Evolutionary conservation across 2,329 filamentous ascomycete species (phyloP).

Genomic region (Aureobasidium sp.): DNA sequence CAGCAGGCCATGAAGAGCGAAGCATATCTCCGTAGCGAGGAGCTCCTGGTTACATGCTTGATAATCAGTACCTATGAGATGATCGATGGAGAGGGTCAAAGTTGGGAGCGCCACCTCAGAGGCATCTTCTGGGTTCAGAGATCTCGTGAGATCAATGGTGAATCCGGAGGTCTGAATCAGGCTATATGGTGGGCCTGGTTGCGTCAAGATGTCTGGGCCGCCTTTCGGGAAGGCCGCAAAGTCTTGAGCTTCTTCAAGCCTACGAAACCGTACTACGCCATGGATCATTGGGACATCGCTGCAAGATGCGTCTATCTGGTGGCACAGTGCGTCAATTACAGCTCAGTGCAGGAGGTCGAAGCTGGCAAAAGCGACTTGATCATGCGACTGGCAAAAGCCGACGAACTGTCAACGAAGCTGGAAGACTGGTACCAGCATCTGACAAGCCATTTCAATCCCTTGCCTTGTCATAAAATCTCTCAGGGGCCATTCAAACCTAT

Average conservation of each 20-base stretch:
- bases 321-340: conserved; percentile 50
- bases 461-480: conserved; percentile 26
- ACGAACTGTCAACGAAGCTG: conserved; percentile 39
- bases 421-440: conserved; percentile 42
- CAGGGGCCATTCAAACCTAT: conserved; percentile 36
- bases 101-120: conserved; percentile 54
- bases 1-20: conserved; percentile 51
- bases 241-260: conserved; percentile 52
- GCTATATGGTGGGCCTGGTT: conserved; percentile 59
- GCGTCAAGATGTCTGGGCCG: conserved; percentile 56
- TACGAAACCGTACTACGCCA: conserved; percentile 37
- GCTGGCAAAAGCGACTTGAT: conserved; percentile 33
- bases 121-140: conserved; percentile 58
- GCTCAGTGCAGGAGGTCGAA: conserved; percentile 41
- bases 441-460: conserved; percentile 34
- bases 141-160: conserved; percentile 52
- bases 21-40: conserved; percentile 48
- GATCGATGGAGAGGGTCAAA: conserved; percentile 49
- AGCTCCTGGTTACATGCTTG: conserved; percentile 51
- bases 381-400: conserved; percentile 38
- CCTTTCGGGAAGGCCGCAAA: conserved; percentile 49
- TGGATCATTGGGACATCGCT: conserved; percentile 47
- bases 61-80: conserved; percentile 59
- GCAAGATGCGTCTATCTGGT: conserved; percentile 47
- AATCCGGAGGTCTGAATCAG: conserved; percentile 46